Percentiles rank a stretch among this genome's conserved stretches.
Conservation (phyloP, 1,284 basidiomycete genomes). For the Irpex sp. region DNA sequence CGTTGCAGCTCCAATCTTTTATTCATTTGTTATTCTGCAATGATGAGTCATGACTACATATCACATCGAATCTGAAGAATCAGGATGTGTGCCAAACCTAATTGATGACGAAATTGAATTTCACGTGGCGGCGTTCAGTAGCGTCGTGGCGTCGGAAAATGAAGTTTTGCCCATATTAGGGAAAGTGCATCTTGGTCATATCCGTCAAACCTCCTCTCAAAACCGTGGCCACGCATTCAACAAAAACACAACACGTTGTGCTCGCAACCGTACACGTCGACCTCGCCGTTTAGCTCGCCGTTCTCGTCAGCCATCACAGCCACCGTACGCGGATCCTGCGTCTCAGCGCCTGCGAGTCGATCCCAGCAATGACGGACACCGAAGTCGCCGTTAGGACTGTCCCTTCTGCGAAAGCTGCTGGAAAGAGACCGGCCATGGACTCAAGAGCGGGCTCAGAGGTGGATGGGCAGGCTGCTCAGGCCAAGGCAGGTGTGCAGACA, state of each 20-base stretch:
- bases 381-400: neutral
- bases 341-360: neutral
- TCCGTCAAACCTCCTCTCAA: neutral
- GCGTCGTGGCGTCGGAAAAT: neutral
- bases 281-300: neutral
- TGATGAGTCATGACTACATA: neutral
- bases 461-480: slow-evolving; percentile 9
- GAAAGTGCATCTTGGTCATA: neutral
- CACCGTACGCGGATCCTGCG: neutral
- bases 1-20: neutral
- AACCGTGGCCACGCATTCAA: neutral
- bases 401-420: slow-evolving; percentile 6
- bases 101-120: neutral
- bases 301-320: neutral
- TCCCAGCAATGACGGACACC: slow-evolving; percentile 1
- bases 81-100: neutral
- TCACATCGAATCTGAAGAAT: neutral
- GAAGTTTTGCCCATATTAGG: neutral
- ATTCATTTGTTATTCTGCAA: neutral
- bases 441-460: slow-evolving; percentile 11
- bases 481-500: slow-evolving; percentile 20
- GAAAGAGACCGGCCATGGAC: slow-evolving; percentile 2
- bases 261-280: neutral
- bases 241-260: neutral
- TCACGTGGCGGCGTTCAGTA: slow-evolving; percentile 5